These are phyloP conservation scores for Zymoseptoria pseudotritici DNA, from an alignment of 2,329 filamentous ascomycete species.

Conservation along the genomic window DNA sequence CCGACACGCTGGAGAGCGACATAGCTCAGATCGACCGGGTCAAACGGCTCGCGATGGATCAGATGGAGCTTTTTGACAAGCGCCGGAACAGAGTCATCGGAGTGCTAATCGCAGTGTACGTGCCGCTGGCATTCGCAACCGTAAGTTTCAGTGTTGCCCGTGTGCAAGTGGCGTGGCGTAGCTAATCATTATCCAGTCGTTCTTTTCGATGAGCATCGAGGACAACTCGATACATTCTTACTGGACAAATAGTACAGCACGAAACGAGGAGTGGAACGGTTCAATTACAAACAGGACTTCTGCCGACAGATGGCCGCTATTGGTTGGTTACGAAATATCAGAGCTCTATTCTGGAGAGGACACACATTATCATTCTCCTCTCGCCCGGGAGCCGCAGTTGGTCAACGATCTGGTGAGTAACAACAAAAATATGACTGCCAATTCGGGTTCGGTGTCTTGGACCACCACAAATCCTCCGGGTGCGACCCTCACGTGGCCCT, in stretches of 20 bases:
- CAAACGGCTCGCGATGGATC: not conserved
- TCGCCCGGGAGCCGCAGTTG: too few relatives aligned
- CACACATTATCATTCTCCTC: too few relatives aligned
- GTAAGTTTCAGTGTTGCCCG: not conserved
- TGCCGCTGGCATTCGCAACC: not conserved
- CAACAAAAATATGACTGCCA: not conserved
- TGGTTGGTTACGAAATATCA: too few relatives aligned
- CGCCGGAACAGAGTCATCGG: not conserved
- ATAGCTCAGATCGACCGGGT: not conserved
- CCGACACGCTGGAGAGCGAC: not conserved
- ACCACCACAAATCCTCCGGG: not conserved
- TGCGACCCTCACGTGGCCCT: not conserved
- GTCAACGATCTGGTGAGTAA: too few relatives aligned
- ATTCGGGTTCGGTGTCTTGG: not conserved
- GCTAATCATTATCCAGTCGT: not conserved
- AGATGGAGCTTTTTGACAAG: not conserved
- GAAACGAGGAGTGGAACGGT: not conserved
- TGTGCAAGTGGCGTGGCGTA: not conserved
- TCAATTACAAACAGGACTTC: not conserved
- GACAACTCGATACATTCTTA: not conserved
- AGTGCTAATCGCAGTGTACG: not conserved
- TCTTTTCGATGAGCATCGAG: not conserved
- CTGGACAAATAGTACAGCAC: not conserved
- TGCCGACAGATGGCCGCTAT: too few relatives aligned
- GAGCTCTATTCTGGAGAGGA: too few relatives aligned